Evolutionary conservation across 345 rosid genomes (phyloP), one percentile per base, ranked within the genome.

Genomic region (Conringia planisiliqua): DNA sequence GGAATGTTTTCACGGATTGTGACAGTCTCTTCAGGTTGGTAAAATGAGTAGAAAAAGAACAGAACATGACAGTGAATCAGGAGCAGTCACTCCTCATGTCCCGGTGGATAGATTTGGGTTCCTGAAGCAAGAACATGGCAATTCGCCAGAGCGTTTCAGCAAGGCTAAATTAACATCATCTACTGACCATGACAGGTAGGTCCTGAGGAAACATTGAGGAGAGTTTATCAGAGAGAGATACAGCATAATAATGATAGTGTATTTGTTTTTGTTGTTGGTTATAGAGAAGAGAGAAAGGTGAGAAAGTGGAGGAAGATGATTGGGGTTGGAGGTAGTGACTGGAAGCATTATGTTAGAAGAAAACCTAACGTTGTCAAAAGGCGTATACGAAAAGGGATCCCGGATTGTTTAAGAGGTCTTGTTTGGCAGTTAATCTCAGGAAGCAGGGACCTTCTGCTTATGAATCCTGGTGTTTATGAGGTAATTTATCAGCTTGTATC

Each of bases 241-340:
- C 30, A 47, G 20, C 0, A 11, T 26, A 47, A 26, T 16, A 47
- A 52, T 26, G 26, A 27, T 40, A 29, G 50, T 68, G 48, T 57
- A 27, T 63, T 58, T 29, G n/a, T n/a, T 59, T 29, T 59, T 77
- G 72, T 55, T 71, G 60, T 20, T 73, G 40, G 33, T 6, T 56
- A 68, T 73, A 94, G 99, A 82, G 97, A 95, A 66, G 92, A 88
- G 82, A 88, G 97, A 83, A 90, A 82, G 61, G 77, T 90, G 63
- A 84, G 91, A 63, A 92, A 90, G 82, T 95, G 99, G 97, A 90
- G 99, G 87, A 95, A 90, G 85, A 95, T 92, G 97, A 92, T 95
- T 78, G 99, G 99, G 24, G 91, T 83, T 62, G 96, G 97, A 58
- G 99, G 97, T 35, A 95, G 97, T 79, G 99, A 95, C 66, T 95